These are phyloP conservation scores for Thielaviopsis euricoi DNA, from an alignment of 2,329 filamentous ascomycete genomes.

Conservation along the genomic window DNA sequence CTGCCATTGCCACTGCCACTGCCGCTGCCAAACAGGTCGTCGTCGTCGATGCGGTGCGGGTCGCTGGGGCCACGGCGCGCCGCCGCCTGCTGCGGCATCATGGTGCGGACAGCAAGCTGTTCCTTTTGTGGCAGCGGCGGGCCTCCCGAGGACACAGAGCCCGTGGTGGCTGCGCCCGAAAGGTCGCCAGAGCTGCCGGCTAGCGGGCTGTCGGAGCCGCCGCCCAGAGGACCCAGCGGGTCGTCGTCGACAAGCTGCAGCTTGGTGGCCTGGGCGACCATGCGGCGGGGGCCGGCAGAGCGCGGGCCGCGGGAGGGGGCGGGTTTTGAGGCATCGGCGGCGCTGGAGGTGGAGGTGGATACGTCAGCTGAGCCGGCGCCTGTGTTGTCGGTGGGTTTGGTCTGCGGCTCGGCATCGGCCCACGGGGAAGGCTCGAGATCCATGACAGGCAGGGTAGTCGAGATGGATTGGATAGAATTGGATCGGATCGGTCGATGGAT, in stretches of 20 bases:
- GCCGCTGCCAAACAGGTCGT: constrained; percentile 18
- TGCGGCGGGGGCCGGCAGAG: constrained; percentile 32
- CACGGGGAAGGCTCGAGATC: constrained; percentile 37
- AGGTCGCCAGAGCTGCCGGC: constrained; percentile 25
- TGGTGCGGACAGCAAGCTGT: constrained; percentile 42
- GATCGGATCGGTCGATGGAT: not conserved
- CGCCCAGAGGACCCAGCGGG: constrained; percentile 58
- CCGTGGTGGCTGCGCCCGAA: constrained; percentile 25
- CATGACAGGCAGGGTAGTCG: constrained; percentile 20
- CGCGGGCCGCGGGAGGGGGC: constrained; percentile 14
- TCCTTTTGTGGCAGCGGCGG: constrained; percentile 60
- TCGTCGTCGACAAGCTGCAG: constrained; percentile 59
- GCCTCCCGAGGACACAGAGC: constrained; percentile 23
- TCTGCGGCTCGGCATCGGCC: constrained; percentile 27
- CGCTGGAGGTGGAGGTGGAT: not conserved
- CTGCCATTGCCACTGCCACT: too few relatives aligned
- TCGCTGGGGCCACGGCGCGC: constrained; percentile 31
- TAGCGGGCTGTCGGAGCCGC: constrained; percentile 24
- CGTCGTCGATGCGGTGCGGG: constrained; percentile 49
- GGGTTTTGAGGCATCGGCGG: constrained; percentile 15
- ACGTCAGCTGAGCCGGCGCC: constrained; percentile 16
- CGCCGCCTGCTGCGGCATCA: constrained; percentile 27
- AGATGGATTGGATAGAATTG: not conserved
- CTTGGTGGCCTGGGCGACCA: constrained; percentile 60
- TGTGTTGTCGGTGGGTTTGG: constrained; percentile 19